These are phyloP conservation scores for Meira miltonrushii DNA, from an alignment of 1,284 basidiomycete species.

Conservation along the genomic window DNA sequence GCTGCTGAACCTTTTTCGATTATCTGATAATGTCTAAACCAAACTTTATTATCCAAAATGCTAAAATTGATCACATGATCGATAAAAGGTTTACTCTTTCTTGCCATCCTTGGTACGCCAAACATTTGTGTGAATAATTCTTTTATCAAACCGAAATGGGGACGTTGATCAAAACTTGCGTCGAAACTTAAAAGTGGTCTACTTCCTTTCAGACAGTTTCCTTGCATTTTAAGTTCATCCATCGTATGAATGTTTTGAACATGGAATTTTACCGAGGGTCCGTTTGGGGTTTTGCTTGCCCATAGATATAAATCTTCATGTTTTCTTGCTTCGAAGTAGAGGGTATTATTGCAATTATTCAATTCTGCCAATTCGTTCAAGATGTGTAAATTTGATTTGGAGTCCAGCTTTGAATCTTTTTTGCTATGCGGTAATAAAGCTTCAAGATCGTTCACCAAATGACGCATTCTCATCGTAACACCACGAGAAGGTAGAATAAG, in stretches of 20 bases:
- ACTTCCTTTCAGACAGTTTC: constrained; percentile 94
- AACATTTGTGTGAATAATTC: constrained; percentile 99
- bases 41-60: constrained; percentile 89
- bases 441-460: constrained; percentile 92
- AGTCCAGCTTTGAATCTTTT: constrained; percentile 73
- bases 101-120: constrained; percentile 79
- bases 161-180: constrained; percentile 77
- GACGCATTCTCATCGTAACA: constrained; percentile 91
- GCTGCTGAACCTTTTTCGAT: constrained; percentile 59
- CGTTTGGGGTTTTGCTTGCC: constrained; percentile 95
- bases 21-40: constrained; percentile 96
- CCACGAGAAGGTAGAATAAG: constrained; percentile 88
- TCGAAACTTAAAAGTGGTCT: constrained; percentile 90
- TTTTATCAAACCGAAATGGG: constrained; percentile 83
- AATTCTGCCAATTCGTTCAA: constrained; percentile 96
- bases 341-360: constrained; percentile 93
- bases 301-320: constrained; percentile 90
- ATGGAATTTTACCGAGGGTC: constrained; percentile 92
- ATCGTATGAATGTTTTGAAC: constrained; percentile 99
- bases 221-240: constrained; percentile 99
- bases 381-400: constrained; percentile 87
- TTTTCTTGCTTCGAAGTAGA: constrained; percentile 93
- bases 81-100: constrained; percentile 92
- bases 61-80: constrained; percentile 97
- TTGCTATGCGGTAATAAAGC: constrained; percentile 88